Evolutionary conservation across 768 basidiomycete genomes (phyloP).

Genomic region (Lyophyllum atratum): DNA sequence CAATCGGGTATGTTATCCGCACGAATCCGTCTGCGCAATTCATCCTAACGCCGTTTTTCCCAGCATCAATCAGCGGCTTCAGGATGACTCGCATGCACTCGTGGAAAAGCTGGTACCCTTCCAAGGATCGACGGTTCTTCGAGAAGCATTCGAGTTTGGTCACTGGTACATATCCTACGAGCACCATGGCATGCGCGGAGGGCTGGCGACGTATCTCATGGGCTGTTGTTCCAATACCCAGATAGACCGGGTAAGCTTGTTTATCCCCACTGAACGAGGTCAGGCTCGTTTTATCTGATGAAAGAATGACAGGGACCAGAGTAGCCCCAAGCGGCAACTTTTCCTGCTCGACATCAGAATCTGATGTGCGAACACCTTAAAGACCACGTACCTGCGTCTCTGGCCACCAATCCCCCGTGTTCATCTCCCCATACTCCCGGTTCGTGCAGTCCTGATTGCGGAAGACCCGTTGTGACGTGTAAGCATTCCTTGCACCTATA

Average conservation of each 20-base stretch:
- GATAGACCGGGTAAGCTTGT: conserved; percentile 20
- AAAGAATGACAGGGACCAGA: conserved; percentile 3
- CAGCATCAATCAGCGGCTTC: conserved; percentile 31
- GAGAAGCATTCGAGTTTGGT: conserved; percentile 29
- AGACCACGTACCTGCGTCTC: background rate
- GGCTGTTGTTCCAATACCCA: conserved; percentile 6
- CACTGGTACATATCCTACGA: conserved; percentile 35
- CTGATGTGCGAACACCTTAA: background rate
- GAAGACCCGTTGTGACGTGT: background rate
- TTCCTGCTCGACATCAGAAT: background rate
- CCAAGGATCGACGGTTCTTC: conserved; percentile 7
- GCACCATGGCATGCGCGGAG: conserved; percentile 23
- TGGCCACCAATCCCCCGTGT: background rate
- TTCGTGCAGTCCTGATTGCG: background rate
- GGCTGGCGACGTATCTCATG: conserved; percentile 1
- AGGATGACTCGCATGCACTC: conserved; percentile 27
- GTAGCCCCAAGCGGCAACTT: conserved; percentile 4
- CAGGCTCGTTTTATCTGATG: conserved; percentile 4
- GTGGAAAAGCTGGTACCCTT: conserved; percentile 33
- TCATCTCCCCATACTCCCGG: conserved; percentile 1
- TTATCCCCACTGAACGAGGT: conserved; percentile 1
- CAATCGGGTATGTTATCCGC: conserved; percentile 28
- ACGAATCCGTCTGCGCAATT: conserved; percentile 22
- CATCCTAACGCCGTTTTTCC: conserved; percentile 24
- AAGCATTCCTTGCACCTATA: background rate